phyloP scores from a whole-genome alignment of 2,329 filamentous ascomycete species.

The Tolypocladium tropicale region DNA sequence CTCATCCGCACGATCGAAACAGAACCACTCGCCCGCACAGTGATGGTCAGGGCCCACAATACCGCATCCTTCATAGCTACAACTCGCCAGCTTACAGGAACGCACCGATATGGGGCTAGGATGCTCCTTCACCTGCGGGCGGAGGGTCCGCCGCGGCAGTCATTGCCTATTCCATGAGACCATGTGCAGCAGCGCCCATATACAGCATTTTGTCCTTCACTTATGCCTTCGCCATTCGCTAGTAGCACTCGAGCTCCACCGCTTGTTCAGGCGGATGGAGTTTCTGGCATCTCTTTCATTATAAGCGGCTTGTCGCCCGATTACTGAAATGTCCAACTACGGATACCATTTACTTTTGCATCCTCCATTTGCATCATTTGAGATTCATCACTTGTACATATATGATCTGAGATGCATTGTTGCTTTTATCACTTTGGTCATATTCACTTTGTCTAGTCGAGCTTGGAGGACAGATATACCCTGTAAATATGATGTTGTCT shows the following conservation, averaged over 20 bases:
- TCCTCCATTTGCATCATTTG: background rate
- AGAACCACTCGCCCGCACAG: slow-evolving; percentile 15
- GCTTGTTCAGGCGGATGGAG: too few species aligned
- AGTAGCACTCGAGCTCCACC: too few species aligned
- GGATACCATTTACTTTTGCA: too few species aligned
- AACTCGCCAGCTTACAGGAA: slow-evolving; percentile 47
- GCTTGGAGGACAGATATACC: background rate
- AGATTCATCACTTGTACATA: background rate
- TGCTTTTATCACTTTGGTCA: background rate
- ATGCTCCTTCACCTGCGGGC: too few species aligned
- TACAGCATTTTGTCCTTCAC: too few species aligned
- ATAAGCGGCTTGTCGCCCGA: too few species aligned
- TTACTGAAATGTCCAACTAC: too few species aligned
- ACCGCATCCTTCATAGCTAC: slow-evolving; percentile 46
- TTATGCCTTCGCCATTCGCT: too few species aligned
- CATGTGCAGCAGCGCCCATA: too few species aligned
- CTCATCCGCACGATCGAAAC: slow-evolving; percentile 26
- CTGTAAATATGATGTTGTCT: background rate
- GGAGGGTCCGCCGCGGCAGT: too few species aligned
- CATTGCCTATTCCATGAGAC: too few species aligned
- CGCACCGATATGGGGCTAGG: slow-evolving; percentile 44
- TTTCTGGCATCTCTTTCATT: too few species aligned
- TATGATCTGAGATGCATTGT: background rate
- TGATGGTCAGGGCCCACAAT: slow-evolving; percentile 21
- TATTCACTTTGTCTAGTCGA: background rate